A percentile compares a stretch with the other conserved stretches of the same genome.
These are phyloP conservation scores for Claviceps fusiformis DNA, from an alignment of 2,329 filamentous ascomycete species.

Conservation along the genomic window DNA sequence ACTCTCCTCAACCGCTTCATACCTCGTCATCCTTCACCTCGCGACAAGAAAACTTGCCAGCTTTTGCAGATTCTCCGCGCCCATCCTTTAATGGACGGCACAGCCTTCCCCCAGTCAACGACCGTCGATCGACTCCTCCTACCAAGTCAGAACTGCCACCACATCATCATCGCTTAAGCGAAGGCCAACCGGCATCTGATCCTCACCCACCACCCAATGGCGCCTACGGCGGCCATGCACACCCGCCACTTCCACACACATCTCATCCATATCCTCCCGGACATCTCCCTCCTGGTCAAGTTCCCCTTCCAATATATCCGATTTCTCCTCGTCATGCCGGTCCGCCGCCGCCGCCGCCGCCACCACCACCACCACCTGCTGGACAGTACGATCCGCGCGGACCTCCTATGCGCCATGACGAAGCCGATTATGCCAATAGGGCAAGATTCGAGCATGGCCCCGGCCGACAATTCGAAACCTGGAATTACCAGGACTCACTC, in stretches of 20 bases:
- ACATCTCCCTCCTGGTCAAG: slow-evolving; percentile 32
- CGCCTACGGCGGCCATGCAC: slow-evolving; percentile 21
- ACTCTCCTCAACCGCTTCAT: slow-evolving; percentile 31
- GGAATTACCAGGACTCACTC: slow-evolving; percentile 39
- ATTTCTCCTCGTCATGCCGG: slow-evolving; percentile 36
- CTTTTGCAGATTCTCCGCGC: slow-evolving; percentile 27
- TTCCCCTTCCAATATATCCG: slow-evolving; percentile 35
- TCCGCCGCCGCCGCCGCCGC: slow-evolving; percentile 10
- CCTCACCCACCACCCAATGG: slow-evolving; percentile 20
- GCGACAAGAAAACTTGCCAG: slow-evolving; percentile 19
- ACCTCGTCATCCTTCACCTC: slow-evolving; percentile 24
- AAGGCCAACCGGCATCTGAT: slow-evolving; percentile 25
- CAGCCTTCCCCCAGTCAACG: slow-evolving; percentile 26
- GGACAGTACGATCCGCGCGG: slow-evolving; percentile 31
- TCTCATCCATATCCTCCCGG: slow-evolving; percentile 26
- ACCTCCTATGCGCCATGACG: slow-evolving; percentile 29
- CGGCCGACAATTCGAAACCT: slow-evolving; percentile 36
- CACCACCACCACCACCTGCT: slow-evolving; percentile 26
- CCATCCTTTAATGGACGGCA: slow-evolving; percentile 23
- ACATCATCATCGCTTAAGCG: slow-evolving; percentile 18
- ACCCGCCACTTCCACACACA: slow-evolving; percentile 21
- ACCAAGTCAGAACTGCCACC: slow-evolving; percentile 24
- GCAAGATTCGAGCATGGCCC: slow-evolving; percentile 31
- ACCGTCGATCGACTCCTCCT: slow-evolving; percentile 28
- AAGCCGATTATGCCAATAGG: slow-evolving; percentile 28